phyloP scores from a whole-genome alignment of 768 basidiomycete genomes.

The Tulasnella sp. region DNA sequence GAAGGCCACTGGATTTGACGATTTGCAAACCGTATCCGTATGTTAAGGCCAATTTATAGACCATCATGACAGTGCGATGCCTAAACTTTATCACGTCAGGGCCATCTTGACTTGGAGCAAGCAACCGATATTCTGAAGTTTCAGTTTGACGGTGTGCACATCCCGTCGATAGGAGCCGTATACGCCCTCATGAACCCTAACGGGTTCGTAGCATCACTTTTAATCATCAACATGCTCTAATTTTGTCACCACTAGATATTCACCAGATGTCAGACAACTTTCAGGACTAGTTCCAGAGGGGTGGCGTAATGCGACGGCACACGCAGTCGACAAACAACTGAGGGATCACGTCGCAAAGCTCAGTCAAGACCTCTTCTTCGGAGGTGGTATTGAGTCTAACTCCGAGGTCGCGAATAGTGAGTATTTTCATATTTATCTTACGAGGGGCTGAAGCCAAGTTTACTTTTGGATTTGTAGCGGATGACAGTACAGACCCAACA shows the following conservation, averaged over 20 bases:
- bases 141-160: slow-evolving; percentile 70
- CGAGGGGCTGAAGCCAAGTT: background rate
- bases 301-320: slow-evolving; percentile 46
- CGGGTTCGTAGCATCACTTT: slow-evolving; percentile 35
- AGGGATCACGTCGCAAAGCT: slow-evolving; percentile 45
- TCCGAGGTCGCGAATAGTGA: background rate
- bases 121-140: slow-evolving; percentile 43
- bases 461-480: slow-evolving; percentile 24
- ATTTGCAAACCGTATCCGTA: slow-evolving; percentile 15
- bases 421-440: background rate
- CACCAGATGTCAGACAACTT: slow-evolving; percentile 54
- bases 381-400: slow-evolving; percentile 21
- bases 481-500: slow-evolving; percentile 37
- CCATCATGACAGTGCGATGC: slow-evolving; percentile 56
- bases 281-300: slow-evolving; percentile 52
- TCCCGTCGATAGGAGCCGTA: slow-evolving; percentile 60
- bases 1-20: slow-evolving; percentile 30
- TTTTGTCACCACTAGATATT: slow-evolving; percentile 30
- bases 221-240: background rate
- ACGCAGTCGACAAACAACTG: slow-evolving; percentile 49
- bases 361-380: slow-evolving; percentile 53
- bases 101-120: slow-evolving; percentile 20
- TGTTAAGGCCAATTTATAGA: slow-evolving; percentile 3
- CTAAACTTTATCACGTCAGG: slow-evolving; percentile 33
- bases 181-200: slow-evolving; percentile 57